Base-by-base conservation (phyloP, 305 asterid genomes). In the Caryopteris hybrid region DNA sequence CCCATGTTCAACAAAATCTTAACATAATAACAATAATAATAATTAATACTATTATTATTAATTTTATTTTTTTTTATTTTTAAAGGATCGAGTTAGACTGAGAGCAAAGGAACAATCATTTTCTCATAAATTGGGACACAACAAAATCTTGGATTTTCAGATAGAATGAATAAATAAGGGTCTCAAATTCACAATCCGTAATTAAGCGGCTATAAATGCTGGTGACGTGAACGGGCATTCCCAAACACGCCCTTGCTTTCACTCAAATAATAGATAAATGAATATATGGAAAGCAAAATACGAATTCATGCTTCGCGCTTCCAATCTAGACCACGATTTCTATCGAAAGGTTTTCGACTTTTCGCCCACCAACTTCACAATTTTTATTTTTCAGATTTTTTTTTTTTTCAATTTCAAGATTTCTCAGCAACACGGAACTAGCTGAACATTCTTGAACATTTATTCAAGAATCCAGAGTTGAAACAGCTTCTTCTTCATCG, bases 151-250 rank as follows among this genome's bases (percentile, higher is more conserved):
- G 33, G 54, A 36, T 21, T n/a, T 61, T 48, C 16, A 34, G 43
- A n/a, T n/a, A n/a, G n/a, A n/a, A n/a, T n/a, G 31, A 68, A 2
- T 75, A 57, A 75, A 75, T 36, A 48, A 59, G 71, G 34, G 61
- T 75, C 76, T 79, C 78, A 58, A 46, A 52, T 57, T 72, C 73
- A 79, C 36, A 68, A 67, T 69, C 80, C 80, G 25, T 1, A 63
- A 55, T 75, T 55, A 45, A 20, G 84, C 75, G 84, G 84, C 78
- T 79, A 67, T 46, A 46, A 66, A 60, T 27, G 54, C 47, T 12
- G 29, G 63, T 33, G 64, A 18, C 48, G 8, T 53, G 46, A 13
- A 57, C 31, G 78, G 76, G 45, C 54, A n/a, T 55, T 25, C 54
- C 63, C 72, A 73, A 64, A 73, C 76, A 73, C 58, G 50, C 57